phyloP scores from a whole-genome alignment of 805 yeast genomes.

The Candida pini region DNA sequence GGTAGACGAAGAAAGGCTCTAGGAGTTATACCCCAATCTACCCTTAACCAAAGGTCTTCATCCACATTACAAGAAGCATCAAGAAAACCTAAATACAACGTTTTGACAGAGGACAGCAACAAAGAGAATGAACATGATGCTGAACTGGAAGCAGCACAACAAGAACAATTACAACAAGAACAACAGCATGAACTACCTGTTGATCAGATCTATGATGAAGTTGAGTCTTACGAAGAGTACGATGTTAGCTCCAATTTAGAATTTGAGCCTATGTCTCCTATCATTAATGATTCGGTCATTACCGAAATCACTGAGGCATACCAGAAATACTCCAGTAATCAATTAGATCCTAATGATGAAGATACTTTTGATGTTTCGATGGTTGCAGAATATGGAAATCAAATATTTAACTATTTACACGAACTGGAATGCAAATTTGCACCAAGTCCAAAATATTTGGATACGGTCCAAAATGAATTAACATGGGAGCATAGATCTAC shows the following conservation, averaged over 20 bases:
- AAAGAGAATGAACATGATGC: slow-evolving; percentile 2
- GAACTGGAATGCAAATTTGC: slow-evolving; percentile 64
- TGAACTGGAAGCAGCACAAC: slow-evolving; percentile 1
- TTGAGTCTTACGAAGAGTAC: slow-evolving; percentile 35
- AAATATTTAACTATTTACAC: slow-evolving; percentile 75
- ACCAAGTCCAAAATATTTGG: slow-evolving; percentile 74
- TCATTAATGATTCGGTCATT: slow-evolving; percentile 42
- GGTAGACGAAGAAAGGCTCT: slow-evolving; percentile 20
- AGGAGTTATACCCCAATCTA: slow-evolving; percentile 24
- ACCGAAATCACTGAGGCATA: slow-evolving; percentile 47
- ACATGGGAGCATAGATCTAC: slow-evolving; percentile 71
- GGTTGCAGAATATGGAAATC: slow-evolving; percentile 90
- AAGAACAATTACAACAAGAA: too few relatives aligned
- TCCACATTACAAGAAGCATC: background rate
- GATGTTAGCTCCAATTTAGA: slow-evolving; percentile 10
- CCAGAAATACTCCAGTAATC: slow-evolving; percentile 41
- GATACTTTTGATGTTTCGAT: slow-evolving; percentile 81
- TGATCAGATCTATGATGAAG: slow-evolving; percentile 25
- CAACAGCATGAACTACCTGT: too few relatives aligned
- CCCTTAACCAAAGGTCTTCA: slow-evolving; percentile 14
- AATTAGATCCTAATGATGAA: slow-evolving; percentile 70
- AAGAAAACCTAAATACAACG: slow-evolving; percentile 13
- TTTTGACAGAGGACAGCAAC: too few relatives aligned
- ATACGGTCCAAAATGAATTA: slow-evolving; percentile 67
- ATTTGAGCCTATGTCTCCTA: slow-evolving; percentile 54